Conservation (phyloP, 257 asterid genomes). For the Rubia yunnanensis region DNA sequence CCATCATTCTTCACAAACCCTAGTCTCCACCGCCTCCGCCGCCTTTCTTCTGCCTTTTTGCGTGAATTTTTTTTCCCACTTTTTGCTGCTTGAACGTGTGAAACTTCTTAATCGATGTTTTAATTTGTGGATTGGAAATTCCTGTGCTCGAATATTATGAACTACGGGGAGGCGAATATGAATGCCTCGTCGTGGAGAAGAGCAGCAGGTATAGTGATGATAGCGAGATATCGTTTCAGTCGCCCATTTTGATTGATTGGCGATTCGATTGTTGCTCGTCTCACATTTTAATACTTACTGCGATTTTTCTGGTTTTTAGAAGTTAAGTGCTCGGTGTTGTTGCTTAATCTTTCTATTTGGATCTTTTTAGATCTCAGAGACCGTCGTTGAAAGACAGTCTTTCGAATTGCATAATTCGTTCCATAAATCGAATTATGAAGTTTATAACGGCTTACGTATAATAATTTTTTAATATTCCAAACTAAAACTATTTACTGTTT, state of each 20-base stretch:
- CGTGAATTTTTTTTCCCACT: no score
- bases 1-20: not conserved
- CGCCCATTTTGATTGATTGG: constrained; percentile 45
- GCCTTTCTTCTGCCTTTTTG: not conserved
- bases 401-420: no score
- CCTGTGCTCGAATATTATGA: constrained; percentile 7
- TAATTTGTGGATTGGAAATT: not conserved
- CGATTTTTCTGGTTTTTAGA: no score
- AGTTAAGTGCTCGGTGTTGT: no score
- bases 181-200: constrained; percentile 30
- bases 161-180: constrained; percentile 25
- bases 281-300: constrained; percentile 28
- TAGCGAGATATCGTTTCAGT: constrained; percentile 92
- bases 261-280: constrained; percentile 95
- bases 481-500: no score
- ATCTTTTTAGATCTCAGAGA: not conserved
- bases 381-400: no score
- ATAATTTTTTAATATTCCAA: no score
- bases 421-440: no score
- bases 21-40: not conserved
- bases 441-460: no score
- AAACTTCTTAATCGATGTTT: no score
- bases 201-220: constrained; percentile 46
- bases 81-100: not conserved
- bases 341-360: no score